Evolutionary conservation across 805 yeast species (phyloP).

Genomic region (Limtongozyma cylindracea): DNA sequence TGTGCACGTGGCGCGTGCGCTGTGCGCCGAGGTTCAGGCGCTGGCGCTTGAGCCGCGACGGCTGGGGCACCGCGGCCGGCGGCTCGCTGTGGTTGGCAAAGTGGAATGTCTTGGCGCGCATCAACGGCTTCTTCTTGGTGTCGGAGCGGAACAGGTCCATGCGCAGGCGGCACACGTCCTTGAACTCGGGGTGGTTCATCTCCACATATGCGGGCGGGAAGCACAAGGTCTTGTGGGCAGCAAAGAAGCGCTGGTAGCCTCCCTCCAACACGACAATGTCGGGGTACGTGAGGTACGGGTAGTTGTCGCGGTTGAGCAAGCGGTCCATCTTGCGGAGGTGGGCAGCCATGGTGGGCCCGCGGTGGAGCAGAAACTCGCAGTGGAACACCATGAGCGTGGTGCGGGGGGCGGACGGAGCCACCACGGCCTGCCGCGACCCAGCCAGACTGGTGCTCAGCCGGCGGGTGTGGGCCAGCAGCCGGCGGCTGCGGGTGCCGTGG

Average conservation of each 20-base stretch:
- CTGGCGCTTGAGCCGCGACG: no score
- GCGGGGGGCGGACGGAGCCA: no score
- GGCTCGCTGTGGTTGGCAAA: no score
- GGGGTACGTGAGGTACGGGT: slow-evolving; percentile 70
- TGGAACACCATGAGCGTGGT: slow-evolving; percentile 57
- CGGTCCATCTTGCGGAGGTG: slow-evolving; percentile 73
- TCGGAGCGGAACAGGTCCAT: slow-evolving; percentile 16
- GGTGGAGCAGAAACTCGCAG: slow-evolving; percentile 78
- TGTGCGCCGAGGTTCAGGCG: no score
- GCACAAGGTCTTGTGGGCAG: slow-evolving; percentile 29
- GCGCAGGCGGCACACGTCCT: slow-evolving; percentile 16
- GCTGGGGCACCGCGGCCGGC: no score
- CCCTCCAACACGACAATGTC: slow-evolving; percentile 78
- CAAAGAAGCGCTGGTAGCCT: slow-evolving; percentile 67
- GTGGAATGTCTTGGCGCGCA: slow-evolving; percentile 12
- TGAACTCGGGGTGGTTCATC: slow-evolving; percentile 30
- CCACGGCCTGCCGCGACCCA: no score
- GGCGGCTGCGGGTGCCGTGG: slow-evolving; percentile 9
- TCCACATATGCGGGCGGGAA: slow-evolving; percentile 60
- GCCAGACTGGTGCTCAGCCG: no score
- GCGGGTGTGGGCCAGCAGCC: no score
- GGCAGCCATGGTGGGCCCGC: slow-evolving; percentile 88
- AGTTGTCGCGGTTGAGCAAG: slow-evolving; percentile 37
- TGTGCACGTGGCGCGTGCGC: no score
- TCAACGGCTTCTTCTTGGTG: slow-evolving; percentile 14